A percentile compares a stretch with the other conserved stretches of the same genome.
These are phyloP conservation scores for Tricholoma matsutake DNA, from an alignment of 768 basidiomycete species.

Conservation along the genomic window DNA sequence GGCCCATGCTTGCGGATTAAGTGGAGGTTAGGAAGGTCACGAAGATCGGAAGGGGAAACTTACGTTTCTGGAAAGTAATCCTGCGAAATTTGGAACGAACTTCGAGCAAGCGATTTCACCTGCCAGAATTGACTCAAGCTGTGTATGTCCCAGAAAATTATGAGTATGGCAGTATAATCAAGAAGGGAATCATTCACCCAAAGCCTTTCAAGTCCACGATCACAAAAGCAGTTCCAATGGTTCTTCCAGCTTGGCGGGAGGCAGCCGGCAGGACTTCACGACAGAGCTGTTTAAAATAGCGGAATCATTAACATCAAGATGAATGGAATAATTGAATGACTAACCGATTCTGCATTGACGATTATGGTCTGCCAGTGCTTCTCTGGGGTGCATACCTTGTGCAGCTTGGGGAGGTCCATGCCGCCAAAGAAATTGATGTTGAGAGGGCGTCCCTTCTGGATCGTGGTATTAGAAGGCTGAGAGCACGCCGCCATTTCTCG, in stretches of 20 bases:
- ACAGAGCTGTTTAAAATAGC: slow-evolving; percentile 34
- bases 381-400: slow-evolving; percentile 55
- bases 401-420: slow-evolving; percentile 55
- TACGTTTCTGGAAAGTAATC: slow-evolving; percentile 80
- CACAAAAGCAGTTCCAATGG: slow-evolving; percentile 51
- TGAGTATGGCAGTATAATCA: not conserved
- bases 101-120: slow-evolving; percentile 59
- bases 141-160: slow-evolving; percentile 20
- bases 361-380: slow-evolving; percentile 61
- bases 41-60: slow-evolving; percentile 14
- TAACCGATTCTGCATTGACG: slow-evolving; percentile 59
- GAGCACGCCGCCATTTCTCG: not conserved
- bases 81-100: slow-evolving; percentile 71
- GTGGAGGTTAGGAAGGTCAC: not conserved
- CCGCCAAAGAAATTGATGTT: slow-evolving; percentile 64
- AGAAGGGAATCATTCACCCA: slow-evolving; percentile 39
- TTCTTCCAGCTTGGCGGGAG: slow-evolving; percentile 48
- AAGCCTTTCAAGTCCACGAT: slow-evolving; percentile 73
- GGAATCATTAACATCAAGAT: not conserved
- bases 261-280: slow-evolving; percentile 70
- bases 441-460: slow-evolving; percentile 66
- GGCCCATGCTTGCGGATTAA: slow-evolving; percentile 57
- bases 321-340: slow-evolving; percentile 3
- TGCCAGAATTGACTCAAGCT: slow-evolving; percentile 75
- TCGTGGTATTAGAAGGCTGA: slow-evolving; percentile 1